Conservation (phyloP, 495 filamentous ascomycete genomes). For the Aspergillus bertholletiae region DNA sequence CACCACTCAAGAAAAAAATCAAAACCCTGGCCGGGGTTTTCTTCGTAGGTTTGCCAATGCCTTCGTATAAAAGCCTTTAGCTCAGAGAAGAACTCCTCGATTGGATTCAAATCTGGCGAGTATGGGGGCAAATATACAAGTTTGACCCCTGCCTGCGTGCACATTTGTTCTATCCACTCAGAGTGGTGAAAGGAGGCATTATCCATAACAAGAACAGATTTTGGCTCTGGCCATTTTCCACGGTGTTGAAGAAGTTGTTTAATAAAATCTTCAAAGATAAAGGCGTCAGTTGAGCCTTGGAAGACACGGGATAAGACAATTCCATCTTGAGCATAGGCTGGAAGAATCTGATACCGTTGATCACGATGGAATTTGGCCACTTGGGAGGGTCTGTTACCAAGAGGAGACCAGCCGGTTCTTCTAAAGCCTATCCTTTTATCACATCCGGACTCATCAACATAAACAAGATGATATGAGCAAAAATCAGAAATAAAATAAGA, state of each 20-base stretch:
- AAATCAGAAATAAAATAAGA: background rate
- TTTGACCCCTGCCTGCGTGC: conserved; percentile 27
- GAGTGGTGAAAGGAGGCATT: conserved; percentile 36
- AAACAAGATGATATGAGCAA: no score
- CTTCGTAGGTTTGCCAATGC: conserved; percentile 21
- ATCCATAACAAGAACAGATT: no score
- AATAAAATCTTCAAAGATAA: conserved; percentile 34
- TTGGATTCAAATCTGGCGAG: conserved; percentile 18
- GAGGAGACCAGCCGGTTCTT: conserved; percentile 23
- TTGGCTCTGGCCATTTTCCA: conserved; percentile 30
- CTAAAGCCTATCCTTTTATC: conserved; percentile 25
- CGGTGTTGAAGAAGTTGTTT: conserved; percentile 33
- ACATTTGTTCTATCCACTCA: conserved; percentile 29
- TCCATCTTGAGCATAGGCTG: conserved; percentile 34
- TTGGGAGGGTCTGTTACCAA: conserved; percentile 24
- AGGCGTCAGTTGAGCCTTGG: conserved; percentile 29
- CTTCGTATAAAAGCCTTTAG: conserved; percentile 25
- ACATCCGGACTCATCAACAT: no score
- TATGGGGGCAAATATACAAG: no score
- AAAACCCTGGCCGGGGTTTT: conserved; percentile 34
- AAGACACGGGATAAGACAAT: conserved; percentile 25
- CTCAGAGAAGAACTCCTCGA: conserved; percentile 15
- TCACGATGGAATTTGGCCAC: conserved; percentile 26
- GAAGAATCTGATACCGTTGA: conserved; percentile 33
- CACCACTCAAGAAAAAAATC: conserved; percentile 20